Evolutionary conservation across 495 filamentous ascomycete species (phyloP).

Genomic region (Cenococcum geophilum): DNA sequence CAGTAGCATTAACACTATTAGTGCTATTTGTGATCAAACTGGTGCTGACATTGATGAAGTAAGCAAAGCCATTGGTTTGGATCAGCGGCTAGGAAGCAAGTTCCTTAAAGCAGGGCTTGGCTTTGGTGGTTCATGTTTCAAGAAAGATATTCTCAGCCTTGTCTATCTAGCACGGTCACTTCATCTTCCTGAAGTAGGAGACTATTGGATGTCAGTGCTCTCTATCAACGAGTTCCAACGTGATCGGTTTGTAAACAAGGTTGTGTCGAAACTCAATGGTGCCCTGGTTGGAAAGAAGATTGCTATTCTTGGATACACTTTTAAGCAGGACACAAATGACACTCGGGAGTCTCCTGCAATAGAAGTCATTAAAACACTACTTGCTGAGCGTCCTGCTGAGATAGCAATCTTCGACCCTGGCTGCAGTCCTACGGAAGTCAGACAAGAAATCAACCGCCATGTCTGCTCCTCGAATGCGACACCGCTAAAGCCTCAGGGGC

Average conservation of each 20-base stretch:
- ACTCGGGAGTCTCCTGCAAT: background rate
- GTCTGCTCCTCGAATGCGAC: background rate
- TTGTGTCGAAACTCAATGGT: background rate
- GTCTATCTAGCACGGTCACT: background rate
- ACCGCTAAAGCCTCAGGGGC: background rate
- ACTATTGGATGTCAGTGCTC: slow-evolving; percentile 5
- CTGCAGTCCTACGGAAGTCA: background rate
- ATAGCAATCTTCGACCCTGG: slow-evolving; percentile 3
- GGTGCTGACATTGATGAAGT: slow-evolving; percentile 74
- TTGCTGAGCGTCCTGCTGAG: background rate
- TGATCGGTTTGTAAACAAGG: slow-evolving; percentile 3
- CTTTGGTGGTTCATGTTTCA: slow-evolving; percentile 42
- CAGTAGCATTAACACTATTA: slow-evolving; percentile 69
- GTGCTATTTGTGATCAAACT: slow-evolving; percentile 57
- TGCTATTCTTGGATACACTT: slow-evolving; percentile 3
- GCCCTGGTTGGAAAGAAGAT: slow-evolving; percentile 1
- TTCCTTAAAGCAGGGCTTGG: slow-evolving; percentile 75
- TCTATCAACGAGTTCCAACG: slow-evolving; percentile 1
- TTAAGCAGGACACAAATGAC: slow-evolving; percentile 5
- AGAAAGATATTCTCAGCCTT: slow-evolving; percentile 4
- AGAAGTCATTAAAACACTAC: slow-evolving; percentile 3
- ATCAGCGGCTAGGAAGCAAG: slow-evolving; percentile 62
- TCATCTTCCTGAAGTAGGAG: slow-evolving; percentile 1
- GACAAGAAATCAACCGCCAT: background rate
- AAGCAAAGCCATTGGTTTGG: slow-evolving; percentile 60